phyloP scores from a whole-genome alignment of 176 grass and related monocot genomes.

The Chrysopogon serrulatus region DNA sequence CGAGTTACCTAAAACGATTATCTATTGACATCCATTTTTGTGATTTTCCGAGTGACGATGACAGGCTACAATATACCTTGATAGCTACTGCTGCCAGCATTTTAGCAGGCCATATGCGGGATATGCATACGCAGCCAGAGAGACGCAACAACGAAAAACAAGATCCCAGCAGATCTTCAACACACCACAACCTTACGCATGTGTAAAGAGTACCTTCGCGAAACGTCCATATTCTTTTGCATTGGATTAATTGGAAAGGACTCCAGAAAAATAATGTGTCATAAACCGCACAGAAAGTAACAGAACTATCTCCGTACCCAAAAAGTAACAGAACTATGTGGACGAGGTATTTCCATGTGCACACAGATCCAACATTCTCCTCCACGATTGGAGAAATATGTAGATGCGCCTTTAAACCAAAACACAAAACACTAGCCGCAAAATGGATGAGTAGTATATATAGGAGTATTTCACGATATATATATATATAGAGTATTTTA shows the following conservation, averaged over 20 bases:
- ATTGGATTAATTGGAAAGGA: no score
- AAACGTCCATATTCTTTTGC: neutral
- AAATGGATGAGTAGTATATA: no score
- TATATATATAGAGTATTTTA: no score
- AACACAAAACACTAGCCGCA: no score
- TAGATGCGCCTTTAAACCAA: neutral
- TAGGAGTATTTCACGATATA: no score
- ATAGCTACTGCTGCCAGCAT: neutral
- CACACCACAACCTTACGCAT: neutral
- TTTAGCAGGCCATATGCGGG: neutral
- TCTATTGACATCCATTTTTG: neutral
- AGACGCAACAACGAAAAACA: neutral
- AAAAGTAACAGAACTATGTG: neutral
- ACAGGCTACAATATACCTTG: neutral
- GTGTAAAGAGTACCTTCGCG: neutral
- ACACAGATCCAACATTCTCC: neutral
- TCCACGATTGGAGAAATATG: neutral
- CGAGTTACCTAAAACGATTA: neutral
- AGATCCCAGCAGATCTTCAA: slow-evolving; percentile 3
- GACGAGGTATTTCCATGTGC: neutral
- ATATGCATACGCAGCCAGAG: neutral
- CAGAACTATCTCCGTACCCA: no score
- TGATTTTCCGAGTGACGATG: neutral
- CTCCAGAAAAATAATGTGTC: neutral
- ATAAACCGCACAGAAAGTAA: neutral